Percentiles rank a stretch among this genome's conserved stretches.
These are phyloP conservation scores for Cordyceps pruinosa DNA, from an alignment of 2,329 filamentous ascomycete genomes.

Conservation along the genomic window DNA sequence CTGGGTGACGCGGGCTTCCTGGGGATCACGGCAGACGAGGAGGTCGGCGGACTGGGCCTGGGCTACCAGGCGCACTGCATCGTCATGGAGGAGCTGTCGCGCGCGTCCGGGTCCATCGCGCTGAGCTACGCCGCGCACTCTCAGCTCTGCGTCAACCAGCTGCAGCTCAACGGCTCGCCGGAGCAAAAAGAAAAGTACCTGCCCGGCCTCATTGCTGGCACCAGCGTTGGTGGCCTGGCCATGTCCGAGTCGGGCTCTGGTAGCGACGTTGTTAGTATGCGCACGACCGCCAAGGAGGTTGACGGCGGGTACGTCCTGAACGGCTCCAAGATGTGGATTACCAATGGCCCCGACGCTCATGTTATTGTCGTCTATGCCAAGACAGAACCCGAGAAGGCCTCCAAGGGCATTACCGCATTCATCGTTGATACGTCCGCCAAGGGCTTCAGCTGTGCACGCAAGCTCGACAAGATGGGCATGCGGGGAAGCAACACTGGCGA, in stretches of 20 bases:
- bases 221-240: constrained; percentile 77
- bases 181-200: constrained; percentile 78
- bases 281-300: constrained; percentile 70
- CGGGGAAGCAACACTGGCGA: constrained; percentile 94
- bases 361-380: constrained; percentile 95
- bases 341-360: constrained; percentile 93
- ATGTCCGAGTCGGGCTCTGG: constrained; percentile 93
- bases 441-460: constrained; percentile 81
- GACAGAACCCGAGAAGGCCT: constrained; percentile 70
- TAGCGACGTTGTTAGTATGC: constrained; percentile 94
- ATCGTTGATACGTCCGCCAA: constrained; percentile 65
- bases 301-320: constrained; percentile 82
- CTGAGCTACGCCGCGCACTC: constrained; percentile 94
- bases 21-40: constrained; percentile 88
- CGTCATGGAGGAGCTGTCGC: constrained; percentile 89
- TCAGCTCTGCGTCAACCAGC: constrained; percentile 92
- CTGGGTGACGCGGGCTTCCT: constrained; percentile 86
- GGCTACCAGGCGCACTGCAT: constrained; percentile 96
- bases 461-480: constrained; percentile 98
- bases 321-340: constrained; percentile 99
- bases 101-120: constrained; percentile 76
- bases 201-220: constrained; percentile 72
- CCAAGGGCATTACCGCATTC: constrained; percentile 93
- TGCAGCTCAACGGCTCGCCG: constrained; percentile 76
- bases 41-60: constrained; percentile 81